Base-by-base conservation (phyloP, 768 basidiomycete species). In the Pleurotus eryngii region DNA sequence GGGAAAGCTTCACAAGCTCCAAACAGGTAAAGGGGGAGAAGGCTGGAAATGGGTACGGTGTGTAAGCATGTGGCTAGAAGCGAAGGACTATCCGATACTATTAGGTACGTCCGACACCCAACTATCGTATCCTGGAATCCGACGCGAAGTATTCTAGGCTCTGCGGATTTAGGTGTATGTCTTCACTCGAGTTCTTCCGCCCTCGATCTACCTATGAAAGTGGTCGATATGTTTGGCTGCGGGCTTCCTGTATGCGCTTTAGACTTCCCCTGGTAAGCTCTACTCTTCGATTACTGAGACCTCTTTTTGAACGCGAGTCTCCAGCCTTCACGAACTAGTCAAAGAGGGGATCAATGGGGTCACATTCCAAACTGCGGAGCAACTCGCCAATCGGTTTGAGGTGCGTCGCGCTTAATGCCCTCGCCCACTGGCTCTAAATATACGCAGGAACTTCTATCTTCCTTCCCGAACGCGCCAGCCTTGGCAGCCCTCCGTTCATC, bases 221-320 rank as follows among this genome's bases (percentile, higher is more conserved):
- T 99, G 4, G 94, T 99, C 5, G 97, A 99, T 70, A 98, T 98
- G 96, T 98, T 98, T 74, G 97, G 97, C 3, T 98, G 95, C 63
- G 89, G 89, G 4, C 76, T 98, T 56, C 96, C 96, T 0, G 97
- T 98, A 6, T 90, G 95, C 60, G 95, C 97, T 0, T 78, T 94
- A 3, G 79, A 86, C 49, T 99, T 96, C 66, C 73, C 78, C 42
- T 96, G 92, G 95, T 95, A 60, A n/a, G 83, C 63, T 11, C 26
- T 4, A 11, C 11, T 35, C 30, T 35, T 35, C 30, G 30, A 11
- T 35, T 12, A 20, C 17, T 30, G 50, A 27, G 8, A 39, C 37
- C 46, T 27, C 50, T 61, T 17, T 49, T 20, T 56, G 24, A 39
- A 39, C 17, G 56, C 47, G 46, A 17, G 20, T 57, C 11, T 37